phyloP scores from a whole-genome alignment of 164 flowering plant species.

The Kingdonia uniflora region DNA sequence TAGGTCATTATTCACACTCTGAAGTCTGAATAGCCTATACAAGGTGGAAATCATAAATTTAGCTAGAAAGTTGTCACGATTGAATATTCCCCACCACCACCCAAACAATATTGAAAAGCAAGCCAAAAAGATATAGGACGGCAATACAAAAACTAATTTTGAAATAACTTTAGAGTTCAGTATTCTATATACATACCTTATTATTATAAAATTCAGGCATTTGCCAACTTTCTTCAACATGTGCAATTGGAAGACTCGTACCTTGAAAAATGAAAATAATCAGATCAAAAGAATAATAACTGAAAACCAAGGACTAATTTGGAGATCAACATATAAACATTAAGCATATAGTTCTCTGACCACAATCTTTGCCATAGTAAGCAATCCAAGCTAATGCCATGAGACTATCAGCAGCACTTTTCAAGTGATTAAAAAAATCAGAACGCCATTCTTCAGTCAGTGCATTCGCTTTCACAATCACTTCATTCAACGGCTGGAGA shows the following conservation, averaged over 20 bases:
- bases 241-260: conserved; percentile 97
- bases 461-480: conserved; percentile 58
- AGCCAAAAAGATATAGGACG: no score
- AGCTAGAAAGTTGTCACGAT: no score
- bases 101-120: no score
- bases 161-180: no score
- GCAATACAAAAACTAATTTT: no score
- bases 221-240: conserved; percentile 99
- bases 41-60: no score
- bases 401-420: conserved; percentile 75
- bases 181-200: conserved; percentile 50
- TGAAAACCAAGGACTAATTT: background rate
- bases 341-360: conserved; percentile 23
- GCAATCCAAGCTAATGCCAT: conserved; percentile 97
- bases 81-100: no score
- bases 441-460: conserved; percentile 79
- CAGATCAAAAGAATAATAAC: background rate
- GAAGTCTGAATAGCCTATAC: no score
- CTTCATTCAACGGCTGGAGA: conserved; percentile 87
- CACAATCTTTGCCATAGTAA: conserved; percentile 88
- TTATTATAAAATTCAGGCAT: conserved; percentile 91
- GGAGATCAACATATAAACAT: background rate
- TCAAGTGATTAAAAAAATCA: conserved; percentile 86
- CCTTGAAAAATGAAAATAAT: conserved; percentile 36
- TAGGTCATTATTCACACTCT: background rate